These are phyloP conservation scores for Boechera retrofracta DNA, from an alignment of 345 rosid genomes.

Conservation along the genomic window DNA sequence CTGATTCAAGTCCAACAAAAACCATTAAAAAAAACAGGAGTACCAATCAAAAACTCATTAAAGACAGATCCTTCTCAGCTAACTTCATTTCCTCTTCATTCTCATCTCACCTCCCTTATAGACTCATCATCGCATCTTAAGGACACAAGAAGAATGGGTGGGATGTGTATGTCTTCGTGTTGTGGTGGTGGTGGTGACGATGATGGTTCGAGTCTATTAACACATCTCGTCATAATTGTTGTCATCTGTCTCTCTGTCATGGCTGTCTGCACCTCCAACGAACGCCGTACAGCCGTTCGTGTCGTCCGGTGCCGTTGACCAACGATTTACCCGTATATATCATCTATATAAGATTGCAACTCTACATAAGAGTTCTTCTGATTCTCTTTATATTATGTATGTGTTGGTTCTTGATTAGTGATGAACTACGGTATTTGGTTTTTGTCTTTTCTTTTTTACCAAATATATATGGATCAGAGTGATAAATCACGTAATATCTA, in stretches of 20 bases:
- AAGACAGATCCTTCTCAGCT: slow-evolving; percentile 42
- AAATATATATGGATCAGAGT: slow-evolving; percentile 15
- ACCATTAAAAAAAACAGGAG: not conserved
- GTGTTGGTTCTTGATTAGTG: slow-evolving; percentile 10
- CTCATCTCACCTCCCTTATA: not conserved
- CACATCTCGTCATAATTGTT: slow-evolving; percentile 43
- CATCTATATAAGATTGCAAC: slow-evolving; percentile 9
- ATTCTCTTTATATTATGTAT: slow-evolving; percentile 26
- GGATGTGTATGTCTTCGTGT: slow-evolving; percentile 47
- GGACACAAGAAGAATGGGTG: slow-evolving; percentile 42
- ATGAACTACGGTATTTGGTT: not conserved
- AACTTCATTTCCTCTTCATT: slow-evolving; percentile 4
- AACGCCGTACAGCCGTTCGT: slow-evolving; percentile 37
- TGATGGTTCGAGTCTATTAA: slow-evolving; percentile 21
- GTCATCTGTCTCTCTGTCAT: slow-evolving; percentile 51
- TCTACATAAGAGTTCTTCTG: slow-evolving; percentile 15
- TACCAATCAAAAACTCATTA: slow-evolving; percentile 24
- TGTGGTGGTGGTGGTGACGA: slow-evolving; percentile 41
- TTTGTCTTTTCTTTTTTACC: not conserved
- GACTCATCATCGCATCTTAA: not conserved
- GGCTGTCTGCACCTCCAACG: slow-evolving; percentile 49
- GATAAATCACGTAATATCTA: not conserved
- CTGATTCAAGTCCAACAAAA: slow-evolving; percentile 32
- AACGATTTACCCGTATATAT: not conserved
- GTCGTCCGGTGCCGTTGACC: slow-evolving; percentile 44